Evolutionary conservation across 257 asterid species (phyloP).

Genomic region (Fraxinus quadrangulata): DNA sequence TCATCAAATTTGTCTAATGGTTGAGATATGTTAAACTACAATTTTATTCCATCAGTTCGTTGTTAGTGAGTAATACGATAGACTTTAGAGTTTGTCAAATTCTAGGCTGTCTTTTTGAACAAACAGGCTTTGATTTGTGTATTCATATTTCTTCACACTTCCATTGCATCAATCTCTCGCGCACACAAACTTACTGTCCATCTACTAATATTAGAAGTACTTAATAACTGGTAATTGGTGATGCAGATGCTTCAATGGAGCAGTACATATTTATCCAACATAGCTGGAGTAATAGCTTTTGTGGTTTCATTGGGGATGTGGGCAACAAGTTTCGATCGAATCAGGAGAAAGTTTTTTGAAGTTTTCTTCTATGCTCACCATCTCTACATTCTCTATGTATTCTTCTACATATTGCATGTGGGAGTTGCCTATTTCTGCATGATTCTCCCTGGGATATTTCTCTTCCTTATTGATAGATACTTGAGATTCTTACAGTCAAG

Average conservation of each 20-base stretch:
- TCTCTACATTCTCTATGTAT: slow-evolving; percentile 41
- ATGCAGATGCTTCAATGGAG: slow-evolving; percentile 65
- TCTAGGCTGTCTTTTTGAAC: no score
- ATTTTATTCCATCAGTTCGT: background rate
- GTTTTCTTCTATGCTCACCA: slow-evolving; percentile 61
- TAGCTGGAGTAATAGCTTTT: slow-evolving; percentile 65
- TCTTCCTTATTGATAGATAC: slow-evolving; percentile 60
- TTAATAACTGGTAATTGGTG: background rate
- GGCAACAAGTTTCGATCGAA: slow-evolving; percentile 48
- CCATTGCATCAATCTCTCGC: background rate
- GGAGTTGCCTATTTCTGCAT: slow-evolving; percentile 62
- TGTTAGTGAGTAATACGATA: no score
- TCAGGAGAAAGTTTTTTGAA: slow-evolving; percentile 65
- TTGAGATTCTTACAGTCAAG: slow-evolving; percentile 63
- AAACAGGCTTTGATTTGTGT: background rate
- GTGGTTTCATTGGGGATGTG: slow-evolving; percentile 46
- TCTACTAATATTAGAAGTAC: background rate
- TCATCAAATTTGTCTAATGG: no score
- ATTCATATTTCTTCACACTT: background rate
- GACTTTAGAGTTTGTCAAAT: no score
- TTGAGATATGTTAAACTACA: no score
- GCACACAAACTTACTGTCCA: background rate
- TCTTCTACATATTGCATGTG: slow-evolving; percentile 71
- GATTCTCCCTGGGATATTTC: slow-evolving; percentile 68
- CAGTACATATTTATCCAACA: slow-evolving; percentile 49